phyloP scores from a whole-genome alignment of 73 alveolate genomes.

The Stentor roeselii region DNA sequence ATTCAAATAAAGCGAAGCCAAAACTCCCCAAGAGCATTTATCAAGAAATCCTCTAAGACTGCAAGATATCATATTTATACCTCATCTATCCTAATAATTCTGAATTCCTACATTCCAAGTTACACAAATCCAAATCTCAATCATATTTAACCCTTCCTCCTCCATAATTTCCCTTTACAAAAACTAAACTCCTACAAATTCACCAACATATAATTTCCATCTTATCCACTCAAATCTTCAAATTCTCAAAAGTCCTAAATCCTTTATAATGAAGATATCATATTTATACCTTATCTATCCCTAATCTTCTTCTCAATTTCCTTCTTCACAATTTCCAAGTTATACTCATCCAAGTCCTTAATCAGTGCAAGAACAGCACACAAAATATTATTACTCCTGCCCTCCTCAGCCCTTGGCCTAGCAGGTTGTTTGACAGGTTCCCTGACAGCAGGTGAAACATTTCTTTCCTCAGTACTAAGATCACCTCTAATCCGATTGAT shows the following conservation, averaged over 20 bases:
- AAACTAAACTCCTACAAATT: too few species aligned
- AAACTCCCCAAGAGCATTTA: not conserved
- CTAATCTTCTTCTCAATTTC: conserved; percentile 70
- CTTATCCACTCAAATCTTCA: too few species aligned
- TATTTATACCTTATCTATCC: conserved; percentile 14
- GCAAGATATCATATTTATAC: not conserved
- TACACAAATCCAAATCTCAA: too few species aligned
- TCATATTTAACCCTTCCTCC: too few species aligned
- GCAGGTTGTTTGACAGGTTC: too few species aligned
- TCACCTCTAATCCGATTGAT: not conserved
- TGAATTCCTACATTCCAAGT: too few species aligned
- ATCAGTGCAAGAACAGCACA: conserved; percentile 77
- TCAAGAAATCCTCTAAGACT: not conserved
- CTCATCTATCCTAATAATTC: too few species aligned
- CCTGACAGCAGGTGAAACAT: not conserved
- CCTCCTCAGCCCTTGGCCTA: not conserved
- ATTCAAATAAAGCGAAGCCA: not conserved
- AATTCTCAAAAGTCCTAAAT: too few species aligned
- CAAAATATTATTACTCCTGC: conserved; percentile 63
- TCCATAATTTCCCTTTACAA: too few species aligned
- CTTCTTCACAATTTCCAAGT: conserved; percentile 66
- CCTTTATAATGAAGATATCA: too few species aligned
- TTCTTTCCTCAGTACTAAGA: not conserved
- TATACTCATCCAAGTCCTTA: conserved; percentile 75
- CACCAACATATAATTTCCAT: too few species aligned